Conservation (phyloP, 257 asterid genomes). For the Salvia miltiorrhiza region DNA sequence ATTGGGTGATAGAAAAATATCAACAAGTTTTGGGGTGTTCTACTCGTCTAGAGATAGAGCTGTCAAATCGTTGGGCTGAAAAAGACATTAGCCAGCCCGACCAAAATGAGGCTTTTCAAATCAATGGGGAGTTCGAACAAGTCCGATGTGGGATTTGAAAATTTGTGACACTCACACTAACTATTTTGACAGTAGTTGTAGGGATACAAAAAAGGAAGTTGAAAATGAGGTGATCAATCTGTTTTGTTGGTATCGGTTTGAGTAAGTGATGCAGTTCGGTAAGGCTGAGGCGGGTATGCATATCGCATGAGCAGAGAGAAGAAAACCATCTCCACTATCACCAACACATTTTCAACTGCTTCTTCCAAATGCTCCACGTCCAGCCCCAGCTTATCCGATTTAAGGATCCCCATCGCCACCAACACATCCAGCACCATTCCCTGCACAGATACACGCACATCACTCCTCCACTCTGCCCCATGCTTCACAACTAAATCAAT, state of each 20-base stretch:
- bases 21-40: too few relatives aligned
- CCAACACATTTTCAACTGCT: conserved; percentile 70
- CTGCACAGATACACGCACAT: conserved; percentile 30
- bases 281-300: conserved; percentile 81
- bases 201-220: too few relatives aligned
- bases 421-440: conserved; percentile 59
- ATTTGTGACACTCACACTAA: too few relatives aligned
- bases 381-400: conserved; percentile 77
- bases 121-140: too few relatives aligned
- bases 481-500: too few relatives aligned
- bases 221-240: conserved; percentile 20
- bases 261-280: conserved; percentile 39
- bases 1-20: too few relatives aligned
- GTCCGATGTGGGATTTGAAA: too few relatives aligned
- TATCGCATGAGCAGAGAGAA: conserved; percentile 65
- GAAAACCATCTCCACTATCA: conserved; percentile 90
- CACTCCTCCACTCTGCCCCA: background rate
- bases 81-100: too few relatives aligned
- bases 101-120: too few relatives aligned
- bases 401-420: conserved; percentile 62
- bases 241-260: conserved; percentile 30
- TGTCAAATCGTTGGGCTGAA: too few relatives aligned
- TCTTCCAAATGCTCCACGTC: conserved; percentile 81
- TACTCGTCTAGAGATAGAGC: too few relatives aligned
- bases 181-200: too few relatives aligned